Base-by-base conservation (phyloP, 306 rosid species). In the Mucuna pruriens region DNA sequence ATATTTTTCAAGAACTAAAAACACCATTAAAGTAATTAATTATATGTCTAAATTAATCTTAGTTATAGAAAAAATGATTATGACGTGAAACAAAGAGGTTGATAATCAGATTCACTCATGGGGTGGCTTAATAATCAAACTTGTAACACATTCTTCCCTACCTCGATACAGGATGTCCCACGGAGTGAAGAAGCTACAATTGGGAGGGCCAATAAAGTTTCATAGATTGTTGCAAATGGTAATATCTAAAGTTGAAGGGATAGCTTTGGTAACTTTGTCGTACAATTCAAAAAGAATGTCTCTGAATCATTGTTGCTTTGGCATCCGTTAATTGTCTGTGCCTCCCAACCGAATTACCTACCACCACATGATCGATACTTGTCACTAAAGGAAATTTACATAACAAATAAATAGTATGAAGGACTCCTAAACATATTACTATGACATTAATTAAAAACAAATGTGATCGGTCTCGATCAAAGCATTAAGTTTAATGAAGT, bases 251-350 rank as follows among this genome's bases (percentile, higher is more conserved):
- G 16, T 33, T 31, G 3, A 51, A 10, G 33, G 20, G 2, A 74
- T 72, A 19, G 22, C 63, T 54, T 54, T 73, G 49, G 36, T 74
- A 8, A 36, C 68, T 38, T 55, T 36, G 52, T 55, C 25, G 13
- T 26, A 31, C 36, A 71, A 29, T 26, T 9, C n/a, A n/a, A 8
- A 75, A 57, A 58, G 69, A 57, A 25, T 60, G 58, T 58, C 57
- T 75, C 60, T 16, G 71, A 75, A 75, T 75, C 71, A 75, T 25
- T 75, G 58, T 40, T 42, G 33, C 71, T 58, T 42, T 40, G 34
- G 70, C 70, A 75, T 42, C 44, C 12, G 57, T 23, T 75, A 40
- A 42, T 40, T 58, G 58, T 57, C 4, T 42, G 58, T 61, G 45
- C 72, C 62, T 26, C 12, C 72, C 61, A 2, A 10, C 61, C 44